These are phyloP conservation scores for Rhodotorula diobovata DNA, from an alignment of 768 basidiomycete genomes.

Conservation along the genomic window DNA sequence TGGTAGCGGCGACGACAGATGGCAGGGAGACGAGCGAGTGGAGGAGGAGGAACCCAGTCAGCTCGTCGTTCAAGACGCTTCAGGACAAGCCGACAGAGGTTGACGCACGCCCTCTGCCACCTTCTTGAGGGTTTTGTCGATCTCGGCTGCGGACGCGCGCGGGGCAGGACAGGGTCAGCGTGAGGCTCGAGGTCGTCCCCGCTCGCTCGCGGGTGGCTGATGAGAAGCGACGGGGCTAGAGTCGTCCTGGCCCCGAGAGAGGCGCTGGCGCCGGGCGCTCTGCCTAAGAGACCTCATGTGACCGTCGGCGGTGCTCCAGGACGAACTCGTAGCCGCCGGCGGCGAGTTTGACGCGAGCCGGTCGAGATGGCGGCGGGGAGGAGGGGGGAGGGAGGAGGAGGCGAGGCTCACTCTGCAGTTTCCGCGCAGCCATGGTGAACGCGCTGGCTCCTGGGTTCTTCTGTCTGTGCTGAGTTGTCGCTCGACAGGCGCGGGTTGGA, in stretches of 20 bases:
- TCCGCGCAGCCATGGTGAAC: conserved; percentile 74
- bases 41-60: background rate
- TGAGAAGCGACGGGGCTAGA: too few relatives aligned
- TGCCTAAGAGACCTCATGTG: too few relatives aligned
- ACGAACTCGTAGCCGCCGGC: background rate
- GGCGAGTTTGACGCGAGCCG: background rate
- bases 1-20: conserved; percentile 2
- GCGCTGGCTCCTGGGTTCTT: background rate
- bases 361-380: conserved; percentile 9
- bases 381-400: background rate
- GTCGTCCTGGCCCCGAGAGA: too few relatives aligned
- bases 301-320: too few relatives aligned
- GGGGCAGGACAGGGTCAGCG: background rate
- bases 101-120: conserved; percentile 70
- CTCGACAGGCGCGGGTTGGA: background rate
- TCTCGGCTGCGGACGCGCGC: conserved; percentile 69
- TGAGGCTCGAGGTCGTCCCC: background rate
- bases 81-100: background rate
- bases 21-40: background rate
- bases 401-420: conserved; percentile 68
- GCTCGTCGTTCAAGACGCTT: background rate
- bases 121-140: conserved; percentile 97
- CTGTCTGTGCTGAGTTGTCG: background rate
- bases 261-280: too few relatives aligned
- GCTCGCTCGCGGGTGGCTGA: conserved; percentile 1